Conservation (phyloP, 768 basidiomycete genomes). For the Leccinum sublutescens region DNA sequence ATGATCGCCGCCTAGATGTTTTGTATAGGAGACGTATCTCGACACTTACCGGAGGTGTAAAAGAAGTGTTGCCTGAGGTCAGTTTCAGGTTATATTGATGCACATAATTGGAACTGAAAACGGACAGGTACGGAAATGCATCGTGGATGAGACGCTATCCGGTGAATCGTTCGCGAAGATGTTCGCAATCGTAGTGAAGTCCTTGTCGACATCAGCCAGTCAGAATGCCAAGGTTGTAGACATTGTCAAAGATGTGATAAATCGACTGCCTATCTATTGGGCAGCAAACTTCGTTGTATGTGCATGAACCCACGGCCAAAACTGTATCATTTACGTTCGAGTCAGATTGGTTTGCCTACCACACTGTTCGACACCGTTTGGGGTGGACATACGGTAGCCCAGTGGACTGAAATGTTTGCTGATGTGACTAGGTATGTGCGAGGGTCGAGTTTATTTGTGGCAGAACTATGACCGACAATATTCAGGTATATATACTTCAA, state of each 20-base stretch:
- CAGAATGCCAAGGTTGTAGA: slow-evolving; percentile 42
- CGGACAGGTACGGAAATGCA: slow-evolving; percentile 7
- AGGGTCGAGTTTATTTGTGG: no score
- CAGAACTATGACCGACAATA: not conserved
- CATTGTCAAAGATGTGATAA: slow-evolving; percentile 66
- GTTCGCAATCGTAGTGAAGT: slow-evolving; percentile 9
- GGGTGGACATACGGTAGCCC: slow-evolving; percentile 40
- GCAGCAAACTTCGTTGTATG: slow-evolving; percentile 56
- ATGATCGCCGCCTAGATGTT: not conserved
- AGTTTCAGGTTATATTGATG: not conserved
- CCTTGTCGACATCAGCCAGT: slow-evolving; percentile 8
- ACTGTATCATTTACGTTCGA: not conserved
- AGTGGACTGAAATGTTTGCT: slow-evolving; percentile 50
- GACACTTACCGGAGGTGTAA: slow-evolving; percentile 14
- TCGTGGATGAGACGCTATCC: slow-evolving; percentile 15
- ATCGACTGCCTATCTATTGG: slow-evolving; percentile 61
- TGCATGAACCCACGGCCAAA: not conserved
- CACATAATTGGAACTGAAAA: not conserved
- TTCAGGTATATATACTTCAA: slow-evolving; percentile 39
- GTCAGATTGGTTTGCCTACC: slow-evolving; percentile 32
- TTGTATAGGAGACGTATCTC: slow-evolving; percentile 20
- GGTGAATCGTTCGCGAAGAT: slow-evolving; percentile 11
- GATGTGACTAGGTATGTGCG: slow-evolving; percentile 37
- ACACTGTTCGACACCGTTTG: slow-evolving; percentile 34
- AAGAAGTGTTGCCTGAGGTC: slow-evolving; percentile 10